These are phyloP conservation scores for Tetragonia tetragonoides DNA, from an alignment of 148 eudicot species.

Conservation along the genomic window DNA sequence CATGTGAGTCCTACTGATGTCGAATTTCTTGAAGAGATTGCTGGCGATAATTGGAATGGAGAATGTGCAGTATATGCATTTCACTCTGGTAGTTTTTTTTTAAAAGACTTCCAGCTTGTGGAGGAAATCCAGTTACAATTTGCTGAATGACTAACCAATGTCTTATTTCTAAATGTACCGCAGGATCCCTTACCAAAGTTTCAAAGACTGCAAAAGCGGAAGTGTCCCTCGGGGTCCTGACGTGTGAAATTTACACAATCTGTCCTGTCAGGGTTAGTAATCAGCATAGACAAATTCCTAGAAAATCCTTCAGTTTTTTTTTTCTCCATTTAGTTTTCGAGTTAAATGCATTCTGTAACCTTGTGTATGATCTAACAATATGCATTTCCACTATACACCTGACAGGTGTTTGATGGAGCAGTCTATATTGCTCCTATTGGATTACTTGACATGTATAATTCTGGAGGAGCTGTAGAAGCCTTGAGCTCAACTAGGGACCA, in stretches of 20 bases:
- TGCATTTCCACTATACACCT: background rate
- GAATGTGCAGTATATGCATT: conserved; percentile 51
- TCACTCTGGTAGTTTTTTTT: conserved; percentile 37
- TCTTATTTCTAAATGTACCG: background rate
- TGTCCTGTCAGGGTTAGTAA: conserved; percentile 51
- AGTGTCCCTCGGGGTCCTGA: conserved; percentile 35
- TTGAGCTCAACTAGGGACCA: conserved; percentile 18
- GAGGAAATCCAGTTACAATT: background rate
- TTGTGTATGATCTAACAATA: background rate
- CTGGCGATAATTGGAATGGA: conserved; percentile 40
- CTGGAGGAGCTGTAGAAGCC: conserved; percentile 52
- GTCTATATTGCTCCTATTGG: conserved; percentile 54
- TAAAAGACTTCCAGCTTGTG: background rate
- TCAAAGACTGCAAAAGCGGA: conserved; percentile 27
- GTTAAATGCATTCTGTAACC: background rate
- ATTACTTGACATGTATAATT: conserved; percentile 54
- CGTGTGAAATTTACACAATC: conserved; percentile 48
- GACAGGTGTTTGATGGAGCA: conserved; percentile 36
- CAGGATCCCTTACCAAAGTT: conserved; percentile 40
- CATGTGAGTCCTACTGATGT: conserved; percentile 42
- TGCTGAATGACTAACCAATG: background rate
- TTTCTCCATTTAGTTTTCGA: background rate
- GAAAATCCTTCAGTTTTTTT: background rate
- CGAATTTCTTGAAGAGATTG: conserved; percentile 45
- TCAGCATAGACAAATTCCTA: background rate